Evolutionary conservation across 1,139 yeast species (phyloP), one percentile per base, ranked within the genome.

Genomic region (Neolecta irregularis): DNA sequence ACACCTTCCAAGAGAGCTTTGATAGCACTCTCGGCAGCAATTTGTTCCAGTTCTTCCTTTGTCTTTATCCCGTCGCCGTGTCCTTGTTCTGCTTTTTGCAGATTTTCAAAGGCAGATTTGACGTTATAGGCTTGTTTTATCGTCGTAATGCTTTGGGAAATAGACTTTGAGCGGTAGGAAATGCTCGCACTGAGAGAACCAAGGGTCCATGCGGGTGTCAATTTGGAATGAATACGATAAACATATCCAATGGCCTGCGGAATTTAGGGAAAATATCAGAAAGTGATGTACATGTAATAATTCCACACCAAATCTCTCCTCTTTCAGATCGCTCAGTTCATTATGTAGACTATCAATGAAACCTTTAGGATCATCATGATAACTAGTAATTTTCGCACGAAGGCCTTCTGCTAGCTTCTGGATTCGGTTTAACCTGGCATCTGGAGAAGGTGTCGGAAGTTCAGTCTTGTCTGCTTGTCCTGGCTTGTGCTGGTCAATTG

Each of bases 271-370:
- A n/a, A n/a, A n/a, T n/a, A n/a, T n/a, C n/a, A n/a, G n/a, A n/a
- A n/a, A n/a, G n/a, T n/a, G n/a, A n/a, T n/a, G n/a, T n/a, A 92
- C 67, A 51, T 83, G 94, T 39, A 85, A 65, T 33, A 83, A 74
- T 52, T 81, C 93, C 35, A 80, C 60, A 8, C 95, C 95, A 58
- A 83, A 83, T 37, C 92, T 77, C 55, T 83, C 94, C 76, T 79
- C 73, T 51, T 81, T 81, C 43, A 83, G 65, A 31, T 76, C 66
- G n/a, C 49, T 80, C 88, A 1, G 92, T 92, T 54, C 81, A 93
- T 22, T 75, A 68, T 44, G n/a, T n/a, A n/a, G n/a, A n/a, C n/a
- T n/a, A n/a, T n/a, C n/a, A n/a, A n/a, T n/a, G n/a, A n/a, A n/a
- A n/a, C n/a, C n/a, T n/a, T n/a, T n/a, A n/a, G n/a, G n/a, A n/a